A percentile compares a stretch with the other conserved stretches of the same genome.
phyloP scores from a whole-genome alignment of 2,329 filamentous ascomycete genomes.

The Zymoseptoria brevis region DNA sequence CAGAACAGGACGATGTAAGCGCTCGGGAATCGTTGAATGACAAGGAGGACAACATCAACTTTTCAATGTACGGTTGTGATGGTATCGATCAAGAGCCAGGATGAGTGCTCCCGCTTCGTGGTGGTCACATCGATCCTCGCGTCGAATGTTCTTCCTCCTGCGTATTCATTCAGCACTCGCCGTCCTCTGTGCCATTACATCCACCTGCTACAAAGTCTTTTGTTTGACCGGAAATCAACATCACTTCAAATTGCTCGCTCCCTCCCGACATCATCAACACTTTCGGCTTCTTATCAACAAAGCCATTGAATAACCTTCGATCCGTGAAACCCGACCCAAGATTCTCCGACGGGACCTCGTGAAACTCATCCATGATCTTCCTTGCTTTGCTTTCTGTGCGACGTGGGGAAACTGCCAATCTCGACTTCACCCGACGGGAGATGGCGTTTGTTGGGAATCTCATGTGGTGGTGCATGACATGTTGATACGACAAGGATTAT shows the following conservation, averaged over 20 bases:
- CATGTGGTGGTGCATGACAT: no score
- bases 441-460: no score
- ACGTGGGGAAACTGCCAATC: background rate
- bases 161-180: no score
- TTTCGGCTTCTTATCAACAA: background rate
- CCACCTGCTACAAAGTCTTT: no score
- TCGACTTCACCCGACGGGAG: no score
- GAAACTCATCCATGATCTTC: background rate
- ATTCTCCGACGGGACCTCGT: background rate
- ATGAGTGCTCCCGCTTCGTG: background rate
- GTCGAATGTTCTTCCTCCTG: no score
- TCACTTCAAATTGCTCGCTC: background rate
- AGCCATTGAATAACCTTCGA: background rate
- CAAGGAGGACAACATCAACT: background rate
- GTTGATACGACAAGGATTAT: no score
- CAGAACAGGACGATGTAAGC: background rate
- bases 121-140: background rate
- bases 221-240: no score
- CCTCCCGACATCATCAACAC: background rate
- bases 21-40: background rate
- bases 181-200: no score
- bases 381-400: background rate
- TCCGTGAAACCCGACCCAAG: background rate
- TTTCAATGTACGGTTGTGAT: background rate
- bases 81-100: no score